Evolutionary conservation across 2,329 filamentous ascomycete genomes (phyloP).

Genomic region (Ceratocystis alfenasii): DNA sequence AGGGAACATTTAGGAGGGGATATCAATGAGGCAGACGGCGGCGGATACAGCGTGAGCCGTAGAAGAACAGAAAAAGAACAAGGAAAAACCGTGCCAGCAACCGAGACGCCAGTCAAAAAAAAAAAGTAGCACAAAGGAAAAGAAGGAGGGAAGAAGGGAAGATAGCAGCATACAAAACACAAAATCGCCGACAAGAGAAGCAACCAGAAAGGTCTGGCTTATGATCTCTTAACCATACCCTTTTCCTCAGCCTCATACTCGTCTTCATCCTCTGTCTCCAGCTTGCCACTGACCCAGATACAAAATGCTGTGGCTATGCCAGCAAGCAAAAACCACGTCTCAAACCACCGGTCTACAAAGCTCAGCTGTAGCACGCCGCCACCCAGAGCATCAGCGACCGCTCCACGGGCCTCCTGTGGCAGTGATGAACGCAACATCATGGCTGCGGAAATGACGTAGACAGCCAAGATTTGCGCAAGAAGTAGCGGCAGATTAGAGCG

Average conservation of each 20-base stretch:
- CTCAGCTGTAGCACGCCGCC: conserved; percentile 52
- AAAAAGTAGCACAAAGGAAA: conserved; percentile 15
- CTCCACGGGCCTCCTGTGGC: conserved; percentile 62
- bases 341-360: conserved; percentile 64
- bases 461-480: conserved; percentile 68
- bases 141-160: neutral
- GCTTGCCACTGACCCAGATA: conserved; percentile 47
- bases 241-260: conserved; percentile 53
- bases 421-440: conserved; percentile 53
- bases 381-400: conserved; percentile 64
- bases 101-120: conserved; percentile 4
- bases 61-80: neutral
- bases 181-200: neutral
- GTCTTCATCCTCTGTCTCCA: conserved; percentile 45
- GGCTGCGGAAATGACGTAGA: conserved; percentile 73
- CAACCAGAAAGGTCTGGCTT: conserved; percentile 26
- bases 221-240: conserved; percentile 58
- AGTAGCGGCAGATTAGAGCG: conserved; percentile 68
- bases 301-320: conserved; percentile 55
- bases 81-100: neutral
- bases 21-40: neutral
- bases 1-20: neutral
- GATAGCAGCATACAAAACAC: neutral
- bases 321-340: conserved; percentile 68
- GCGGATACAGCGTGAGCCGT: neutral